Conservation (phyloP, 2,329 filamentous ascomycete species). For the Hansfordia pulvinata region DNA sequence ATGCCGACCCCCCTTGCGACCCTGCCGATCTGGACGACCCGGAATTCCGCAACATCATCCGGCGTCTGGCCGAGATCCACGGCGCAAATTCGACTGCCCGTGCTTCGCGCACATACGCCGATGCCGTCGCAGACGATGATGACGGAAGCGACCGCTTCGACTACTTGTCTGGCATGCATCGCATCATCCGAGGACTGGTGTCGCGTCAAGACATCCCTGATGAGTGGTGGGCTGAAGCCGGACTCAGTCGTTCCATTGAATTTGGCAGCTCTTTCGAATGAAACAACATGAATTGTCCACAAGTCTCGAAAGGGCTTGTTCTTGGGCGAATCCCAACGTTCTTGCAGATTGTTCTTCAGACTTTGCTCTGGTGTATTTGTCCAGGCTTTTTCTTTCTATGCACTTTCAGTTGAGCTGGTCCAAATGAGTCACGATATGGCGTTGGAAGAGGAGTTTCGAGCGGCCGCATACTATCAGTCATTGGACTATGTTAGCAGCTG, state of each 20-base stretch:
- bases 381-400: no score
- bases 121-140: conserved; percentile 33
- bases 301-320: no score
- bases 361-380: no score
- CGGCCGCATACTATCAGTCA: no score
- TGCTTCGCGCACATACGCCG: conserved; percentile 21
- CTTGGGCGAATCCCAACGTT: no score
- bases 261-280: no score
- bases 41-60: conserved; percentile 15
- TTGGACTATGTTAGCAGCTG: no score
- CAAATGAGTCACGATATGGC: no score
- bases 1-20: conserved; percentile 31
- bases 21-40: conserved; percentile 41
- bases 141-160: conserved; percentile 19
- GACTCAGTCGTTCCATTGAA: conserved; percentile 45
- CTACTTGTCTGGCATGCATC: conserved; percentile 50
- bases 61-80: conserved; percentile 3
- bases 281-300: no score
- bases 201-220: conserved; percentile 65
- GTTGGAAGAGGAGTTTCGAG: no score
- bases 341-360: no score
- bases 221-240: conserved; percentile 66
- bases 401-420: no score
- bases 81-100: conserved; percentile 3
- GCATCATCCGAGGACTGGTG: conserved; percentile 57